Base-by-base conservation (phyloP, 768 basidiomycete species). In the Agrocybe pediades region DNA sequence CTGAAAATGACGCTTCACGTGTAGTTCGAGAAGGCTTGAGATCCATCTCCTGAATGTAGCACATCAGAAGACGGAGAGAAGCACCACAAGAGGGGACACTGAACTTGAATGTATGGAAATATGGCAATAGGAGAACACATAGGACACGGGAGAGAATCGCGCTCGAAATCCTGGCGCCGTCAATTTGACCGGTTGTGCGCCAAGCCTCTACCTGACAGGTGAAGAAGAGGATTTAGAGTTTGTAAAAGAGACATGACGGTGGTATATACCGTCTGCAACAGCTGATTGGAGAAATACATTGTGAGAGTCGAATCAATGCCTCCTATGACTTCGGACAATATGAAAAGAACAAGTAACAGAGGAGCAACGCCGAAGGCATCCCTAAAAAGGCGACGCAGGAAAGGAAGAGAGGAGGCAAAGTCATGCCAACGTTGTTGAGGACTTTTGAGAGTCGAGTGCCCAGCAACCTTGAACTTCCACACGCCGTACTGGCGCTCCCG, bases 331-430 rank as follows among this genome's bases (percentile, higher is more conserved):
- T 54, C 44, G 25, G 49, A 54, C 11, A 48, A 9, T 42, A 55
- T 48, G n/a, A 25, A 58, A 7, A 48, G 15, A 6, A 29, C 15
- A 15, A 54, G 51, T 20, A 58, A 49, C 7, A 21, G 5, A 17
- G 57, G 55, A 13, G 55, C 39, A 29, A 56, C 39, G 23, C 24
- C 40, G 44, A 51, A 56, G 13, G 51, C 47, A 16, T 56, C 55
- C 40, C 19, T 16, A 9, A 41, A n/a, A n/a, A 56, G 55, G 2
- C 49, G 49, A 40, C 43, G 40, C 24, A 66, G 61, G 6, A 68
- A 54, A 15, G 61, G 59, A 3, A 57, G n/a, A 46, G 51, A 2
- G 51, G 30, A 2, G 55, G 55, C 1, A 51, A 27, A 9, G 45
- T 39, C 9, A 23, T 17, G 29, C 19, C 51, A 25, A 51, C 3